phyloP scores from a whole-genome alignment of 83 land plant species.

The Diphasiastrum complanatum region DNA sequence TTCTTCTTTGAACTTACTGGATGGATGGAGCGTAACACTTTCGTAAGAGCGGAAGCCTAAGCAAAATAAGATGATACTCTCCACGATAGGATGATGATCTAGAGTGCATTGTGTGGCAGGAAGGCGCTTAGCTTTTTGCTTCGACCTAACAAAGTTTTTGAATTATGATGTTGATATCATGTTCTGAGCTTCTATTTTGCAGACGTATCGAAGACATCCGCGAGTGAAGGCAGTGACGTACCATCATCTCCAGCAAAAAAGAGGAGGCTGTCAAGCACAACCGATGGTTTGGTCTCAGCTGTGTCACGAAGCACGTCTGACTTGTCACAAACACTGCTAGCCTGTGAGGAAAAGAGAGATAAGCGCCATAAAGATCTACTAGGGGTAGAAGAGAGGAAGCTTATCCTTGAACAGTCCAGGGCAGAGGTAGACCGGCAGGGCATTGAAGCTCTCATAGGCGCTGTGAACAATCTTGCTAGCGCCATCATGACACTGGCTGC shows the following conservation, averaged over 20 bases:
- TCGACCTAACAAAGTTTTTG: neutral
- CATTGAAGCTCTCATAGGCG: constrained; percentile 40
- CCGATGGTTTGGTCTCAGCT: constrained; percentile 33
- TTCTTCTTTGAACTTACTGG: too few relatives aligned
- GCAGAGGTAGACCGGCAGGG: constrained; percentile 38
- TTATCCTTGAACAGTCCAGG: constrained; percentile 31
- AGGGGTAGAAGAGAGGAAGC: constrained; percentile 34
- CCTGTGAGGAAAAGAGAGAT: constrained; percentile 51
- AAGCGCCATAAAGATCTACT: constrained; percentile 43
- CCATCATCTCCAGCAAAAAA: constrained; percentile 35
- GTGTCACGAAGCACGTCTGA: constrained; percentile 41
- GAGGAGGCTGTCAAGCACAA: constrained; percentile 36
- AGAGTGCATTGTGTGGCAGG: too few relatives aligned
- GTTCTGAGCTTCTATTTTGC: neutral
- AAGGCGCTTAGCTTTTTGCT: neutral
- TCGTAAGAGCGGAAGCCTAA: too few relatives aligned
- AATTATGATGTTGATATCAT: neutral
- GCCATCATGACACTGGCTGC: constrained; percentile 44
- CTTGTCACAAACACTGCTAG: constrained; percentile 40
- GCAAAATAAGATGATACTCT: too few relatives aligned
- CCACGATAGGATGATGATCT: too few relatives aligned
- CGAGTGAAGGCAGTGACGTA: constrained; percentile 44
- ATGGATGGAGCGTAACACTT: too few relatives aligned
- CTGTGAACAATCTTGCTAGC: constrained; percentile 52
- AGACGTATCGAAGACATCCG: constrained; percentile 38